These are phyloP conservation scores for Acanthamoeba quina DNA, from an alignment of 208 protist species.

Conservation along the genomic window DNA sequence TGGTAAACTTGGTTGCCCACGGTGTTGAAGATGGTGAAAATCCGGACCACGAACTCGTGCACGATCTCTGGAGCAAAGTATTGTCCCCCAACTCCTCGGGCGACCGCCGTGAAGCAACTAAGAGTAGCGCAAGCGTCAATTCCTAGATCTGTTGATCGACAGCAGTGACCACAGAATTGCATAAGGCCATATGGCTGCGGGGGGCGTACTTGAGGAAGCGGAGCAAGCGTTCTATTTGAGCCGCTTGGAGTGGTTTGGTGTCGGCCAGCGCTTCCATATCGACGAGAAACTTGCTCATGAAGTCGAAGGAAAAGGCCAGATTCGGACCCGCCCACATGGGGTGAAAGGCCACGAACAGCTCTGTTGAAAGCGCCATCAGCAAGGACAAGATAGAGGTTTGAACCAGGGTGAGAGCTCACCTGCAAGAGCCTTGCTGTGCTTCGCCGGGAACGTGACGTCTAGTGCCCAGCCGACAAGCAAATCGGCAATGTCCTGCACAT, in stretches of 20 bases:
- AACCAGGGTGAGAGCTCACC: background rate
- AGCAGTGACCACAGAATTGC: background rate
- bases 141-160: background rate
- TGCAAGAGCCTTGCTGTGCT: slow-evolving; percentile 31
- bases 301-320: slow-evolving; percentile 46
- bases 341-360: slow-evolving; percentile 57
- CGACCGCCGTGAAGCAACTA: slow-evolving; percentile 56
- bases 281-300: slow-evolving; percentile 54
- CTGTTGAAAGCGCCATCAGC: background rate
- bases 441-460: background rate
- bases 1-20: slow-evolving; percentile 38
- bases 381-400: background rate
- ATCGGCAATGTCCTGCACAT: slow-evolving; percentile 40
- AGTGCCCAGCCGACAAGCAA: slow-evolving; percentile 58
- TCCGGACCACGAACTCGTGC: slow-evolving; percentile 31
- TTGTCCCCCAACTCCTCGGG: slow-evolving; percentile 11
- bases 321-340: slow-evolving; percentile 43
- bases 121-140: background rate
- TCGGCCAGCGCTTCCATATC: slow-evolving; percentile 52
- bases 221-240: slow-evolving; percentile 30
- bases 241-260: background rate
- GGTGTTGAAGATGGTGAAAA: background rate
- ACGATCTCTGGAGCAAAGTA: slow-evolving; percentile 50
- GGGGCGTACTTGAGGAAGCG: slow-evolving; percentile 51
- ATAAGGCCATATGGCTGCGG: background rate